Base-by-base conservation (phyloP, 2,329 filamentous ascomycete genomes). In the Microthyrium microscopicum region DNA sequence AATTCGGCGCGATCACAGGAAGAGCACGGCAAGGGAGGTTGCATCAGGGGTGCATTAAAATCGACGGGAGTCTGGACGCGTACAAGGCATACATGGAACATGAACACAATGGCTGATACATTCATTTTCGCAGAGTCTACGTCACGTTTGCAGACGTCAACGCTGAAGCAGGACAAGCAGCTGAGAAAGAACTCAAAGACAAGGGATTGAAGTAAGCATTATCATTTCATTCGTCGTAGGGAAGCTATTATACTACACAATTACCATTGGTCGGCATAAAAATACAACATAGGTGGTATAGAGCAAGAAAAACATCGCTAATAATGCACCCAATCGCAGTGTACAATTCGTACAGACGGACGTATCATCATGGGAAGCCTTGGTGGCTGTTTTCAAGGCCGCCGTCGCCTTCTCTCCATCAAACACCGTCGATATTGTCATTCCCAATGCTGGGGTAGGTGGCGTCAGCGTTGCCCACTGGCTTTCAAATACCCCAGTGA, bases 311-410 rank as follows among this genome's bases (percentile, higher is more conserved):
- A n/a, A n/a, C n/a, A n/a, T n/a, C n/a, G n/a, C n/a, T n/a, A n/a
- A n/a, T n/a, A n/a, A n/a, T n/a, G 9, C 22, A 25, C 22, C 22
- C 9, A 25, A 29, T 12, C n/a, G 6, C 31, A 41, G 38, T 2
- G 47, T 49, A 4, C 44, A 48, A 15, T 54, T 53, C 28, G 46
- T 48, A 6, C 35, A 40, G 20, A 46, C 46, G 31, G 46, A 56
- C 36, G 49, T 54, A 5, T 44, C 43, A 4, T 44, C 43, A 5
- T 53, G 49, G 34, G 29, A 38, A 5, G 44, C 45, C 5, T 50
- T 52, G 33, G 38, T 45, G 11, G 32, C 32, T 2, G 43, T 51
- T 26, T 55, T 54, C 41, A 46, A 51, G 26, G 41, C 39, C 3
- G 49, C 51, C 2, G 39, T 52, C 11, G 8, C 24, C 1, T 49